These are phyloP conservation scores for Diaporthe amygdali DNA, from an alignment of 2,329 filamentous ascomycete genomes.

Conservation along the genomic window DNA sequence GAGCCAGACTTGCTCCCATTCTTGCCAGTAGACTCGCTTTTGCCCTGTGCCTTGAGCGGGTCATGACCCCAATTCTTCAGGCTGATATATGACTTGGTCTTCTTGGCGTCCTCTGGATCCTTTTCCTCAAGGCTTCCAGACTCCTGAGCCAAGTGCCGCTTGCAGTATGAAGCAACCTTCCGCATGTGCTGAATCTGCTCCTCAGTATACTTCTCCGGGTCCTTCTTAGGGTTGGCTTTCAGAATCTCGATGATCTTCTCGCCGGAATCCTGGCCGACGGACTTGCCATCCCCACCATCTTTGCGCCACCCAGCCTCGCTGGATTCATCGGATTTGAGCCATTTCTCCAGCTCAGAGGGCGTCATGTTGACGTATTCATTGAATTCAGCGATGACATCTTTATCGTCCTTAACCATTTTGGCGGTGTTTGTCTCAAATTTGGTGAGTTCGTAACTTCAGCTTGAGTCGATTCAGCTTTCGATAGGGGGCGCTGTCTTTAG, in stretches of 20 bases:
- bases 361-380: conserved; percentile 72
- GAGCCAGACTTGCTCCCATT: conserved; percentile 5
- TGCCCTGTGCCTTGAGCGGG: conserved; percentile 46
- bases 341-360: conserved; percentile 62
- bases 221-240: conserved; percentile 63
- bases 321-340: conserved; percentile 65
- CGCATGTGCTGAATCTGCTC: conserved; percentile 64
- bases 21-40: conserved; percentile 18
- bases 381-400: conserved; percentile 58
- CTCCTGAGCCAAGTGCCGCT: conserved; percentile 70
- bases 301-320: conserved; percentile 65
- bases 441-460: too few relatives aligned
- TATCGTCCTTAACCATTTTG: conserved; percentile 32
- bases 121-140: conserved; percentile 61
- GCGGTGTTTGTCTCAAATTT: not conserved
- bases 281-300: conserved; percentile 62
- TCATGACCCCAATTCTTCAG: conserved; percentile 69
- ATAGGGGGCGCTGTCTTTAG: not conserved
- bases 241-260: conserved; percentile 68
- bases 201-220: conserved; percentile 61
- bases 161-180: conserved; percentile 68
- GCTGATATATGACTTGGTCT: conserved; percentile 57
- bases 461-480: not conserved
- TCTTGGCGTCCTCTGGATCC: conserved; percentile 46
- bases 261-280: conserved; percentile 67